A percentile compares a stretch with the other conserved stretches of the same genome.
phyloP scores from a whole-genome alignment of 352 stramenopile species.

The Pythium phragmiticola region DNA sequence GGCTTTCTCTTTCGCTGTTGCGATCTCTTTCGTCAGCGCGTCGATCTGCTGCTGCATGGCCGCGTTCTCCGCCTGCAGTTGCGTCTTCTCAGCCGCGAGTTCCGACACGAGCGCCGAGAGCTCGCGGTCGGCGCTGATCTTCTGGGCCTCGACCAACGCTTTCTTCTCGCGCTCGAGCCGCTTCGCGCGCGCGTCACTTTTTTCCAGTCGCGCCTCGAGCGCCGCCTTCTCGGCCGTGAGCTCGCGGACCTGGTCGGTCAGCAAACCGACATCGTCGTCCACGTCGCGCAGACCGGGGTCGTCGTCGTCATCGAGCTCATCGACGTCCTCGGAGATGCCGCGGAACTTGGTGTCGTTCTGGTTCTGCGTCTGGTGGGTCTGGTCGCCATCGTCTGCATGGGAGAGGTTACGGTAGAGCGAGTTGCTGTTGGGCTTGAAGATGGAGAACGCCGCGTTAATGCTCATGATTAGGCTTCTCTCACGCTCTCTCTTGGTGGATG shows the following conservation, averaged over 20 bases:
- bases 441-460: constrained; percentile 29
- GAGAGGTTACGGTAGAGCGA: constrained; percentile 23
- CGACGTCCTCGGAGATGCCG: constrained; percentile 16
- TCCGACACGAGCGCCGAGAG: constrained; percentile 1
- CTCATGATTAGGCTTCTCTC: constrained; percentile 13
- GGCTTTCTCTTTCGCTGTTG: neutral
- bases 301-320: constrained; percentile 10
- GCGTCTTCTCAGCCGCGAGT: constrained; percentile 8
- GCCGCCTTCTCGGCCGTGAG: constrained; percentile 16
- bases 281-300: constrained; percentile 16
- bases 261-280: constrained; percentile 21
- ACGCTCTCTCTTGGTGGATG: neutral
- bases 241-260: constrained; percentile 25
- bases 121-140: constrained; percentile 14
- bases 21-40: neutral
- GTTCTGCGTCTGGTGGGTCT: neutral
- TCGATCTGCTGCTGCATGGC: constrained; percentile 6
- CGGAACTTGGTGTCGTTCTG: constrained; percentile 16
- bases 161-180: constrained; percentile 1
- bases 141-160: constrained; percentile 4
- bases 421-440: constrained; percentile 25
- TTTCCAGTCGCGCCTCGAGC: constrained; percentile 4
- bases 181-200: neutral
- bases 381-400: neutral
- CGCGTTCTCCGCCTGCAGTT: constrained; percentile 12